phyloP scores from a whole-genome alignment of 1,139 yeast species.

The Yamadazyma kanchanaburiensis region DNA sequence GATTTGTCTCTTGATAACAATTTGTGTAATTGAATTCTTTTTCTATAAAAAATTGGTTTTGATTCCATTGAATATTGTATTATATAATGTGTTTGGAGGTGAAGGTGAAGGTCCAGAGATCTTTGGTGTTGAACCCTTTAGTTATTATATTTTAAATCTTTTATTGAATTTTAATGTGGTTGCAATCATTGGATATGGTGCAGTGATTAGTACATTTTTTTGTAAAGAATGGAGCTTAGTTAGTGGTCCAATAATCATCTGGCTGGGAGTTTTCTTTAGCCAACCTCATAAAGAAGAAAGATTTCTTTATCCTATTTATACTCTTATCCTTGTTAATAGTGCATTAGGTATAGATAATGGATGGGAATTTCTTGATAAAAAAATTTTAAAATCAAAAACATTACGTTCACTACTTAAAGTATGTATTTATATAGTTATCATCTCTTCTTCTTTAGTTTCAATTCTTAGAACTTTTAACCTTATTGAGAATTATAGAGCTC shows the following conservation, averaged over 20 bases:
- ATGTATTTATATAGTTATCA: constrained; percentile 8
- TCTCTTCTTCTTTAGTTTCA: constrained; percentile 21
- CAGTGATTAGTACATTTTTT: constrained; percentile 24
- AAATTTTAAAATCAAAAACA: background rate
- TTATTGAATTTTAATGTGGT: constrained; percentile 68
- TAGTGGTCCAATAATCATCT: constrained; percentile 44
- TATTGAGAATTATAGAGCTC: constrained; percentile 59
- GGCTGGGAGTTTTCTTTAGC: constrained; percentile 62
- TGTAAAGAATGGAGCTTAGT: constrained; percentile 12
- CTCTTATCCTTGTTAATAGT: constrained; percentile 62
- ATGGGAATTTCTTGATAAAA: background rate
- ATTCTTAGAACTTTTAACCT: constrained; percentile 36
- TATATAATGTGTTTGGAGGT: constrained; percentile 77
- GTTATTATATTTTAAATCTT: constrained; percentile 68
- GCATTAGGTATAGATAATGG: constrained; percentile 40
- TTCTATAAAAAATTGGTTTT: constrained; percentile 61
- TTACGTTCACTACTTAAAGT: background rate
- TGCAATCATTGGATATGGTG: constrained; percentile 43
- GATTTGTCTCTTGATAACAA: constrained; percentile 21
- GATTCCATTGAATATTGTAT: constrained; percentile 79
- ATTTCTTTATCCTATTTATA: constrained; percentile 82
- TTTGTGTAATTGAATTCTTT: constrained; percentile 50
- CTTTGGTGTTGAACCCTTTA: constrained; percentile 84
- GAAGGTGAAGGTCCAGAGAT: constrained; percentile 83
- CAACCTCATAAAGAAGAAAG: constrained; percentile 96